phyloP scores from a whole-genome alignment of 83 land plant genomes.

The Thuja plicata region DNA sequence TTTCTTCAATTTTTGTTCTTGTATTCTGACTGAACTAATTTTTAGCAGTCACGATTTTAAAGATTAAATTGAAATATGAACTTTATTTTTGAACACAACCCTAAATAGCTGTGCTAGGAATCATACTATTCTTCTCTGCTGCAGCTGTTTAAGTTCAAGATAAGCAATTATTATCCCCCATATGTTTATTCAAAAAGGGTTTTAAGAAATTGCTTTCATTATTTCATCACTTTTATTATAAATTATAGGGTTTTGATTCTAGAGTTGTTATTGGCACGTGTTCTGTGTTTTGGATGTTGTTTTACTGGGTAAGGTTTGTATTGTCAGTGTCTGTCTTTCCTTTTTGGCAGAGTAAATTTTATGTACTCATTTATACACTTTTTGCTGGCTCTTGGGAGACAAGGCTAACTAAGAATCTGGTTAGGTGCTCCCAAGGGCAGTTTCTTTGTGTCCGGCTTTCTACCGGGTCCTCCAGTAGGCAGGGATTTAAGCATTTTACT shows the following conservation, averaged over 20 bases:
- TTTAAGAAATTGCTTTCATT: not conserved
- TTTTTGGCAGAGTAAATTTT: not conserved
- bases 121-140: not conserved
- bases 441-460: not conserved
- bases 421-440: not conserved
- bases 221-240: not conserved
- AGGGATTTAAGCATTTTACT: not conserved
- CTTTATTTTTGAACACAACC: too few relatives aligned
- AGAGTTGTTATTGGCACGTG: not conserved
- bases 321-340: not conserved
- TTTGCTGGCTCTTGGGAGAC: not conserved
- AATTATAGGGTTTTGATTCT: not conserved
- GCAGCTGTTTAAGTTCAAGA: slow-evolving; percentile 2
- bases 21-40: not conserved
- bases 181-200: not conserved
- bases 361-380: not conserved
- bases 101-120: not conserved
- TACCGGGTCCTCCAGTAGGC: not conserved
- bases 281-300: not conserved
- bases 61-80: not conserved
- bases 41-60: not conserved
- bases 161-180: not conserved
- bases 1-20: not conserved
- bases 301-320: not conserved
- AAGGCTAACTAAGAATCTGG: not conserved